These are phyloP conservation scores for Chrysanthemum makinoi DNA, from an alignment of 129 eudicot genomes.

Conservation along the genomic window DNA sequence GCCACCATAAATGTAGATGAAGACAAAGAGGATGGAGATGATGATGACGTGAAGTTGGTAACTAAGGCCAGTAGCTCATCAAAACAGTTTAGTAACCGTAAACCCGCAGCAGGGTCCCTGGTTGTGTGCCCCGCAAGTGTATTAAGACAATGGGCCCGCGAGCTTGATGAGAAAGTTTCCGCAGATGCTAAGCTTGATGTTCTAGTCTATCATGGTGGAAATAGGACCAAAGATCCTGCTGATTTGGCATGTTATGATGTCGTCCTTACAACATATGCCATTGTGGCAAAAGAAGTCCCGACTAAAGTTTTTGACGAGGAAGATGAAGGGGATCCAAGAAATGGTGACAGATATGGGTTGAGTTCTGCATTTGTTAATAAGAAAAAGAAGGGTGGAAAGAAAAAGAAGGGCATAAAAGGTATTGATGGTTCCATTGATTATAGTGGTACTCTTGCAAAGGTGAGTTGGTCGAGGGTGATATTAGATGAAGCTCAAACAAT, in stretches of 20 bases:
- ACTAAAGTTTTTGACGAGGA: constrained; percentile 66
- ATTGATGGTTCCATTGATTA: constrained; percentile 56
- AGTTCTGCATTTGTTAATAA: constrained; percentile 49
- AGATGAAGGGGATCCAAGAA: constrained; percentile 64
- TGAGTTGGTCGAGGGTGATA: constrained; percentile 79
- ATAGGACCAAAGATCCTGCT: constrained; percentile 70
- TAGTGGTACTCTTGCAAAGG: constrained; percentile 83
- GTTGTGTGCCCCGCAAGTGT: constrained; percentile 99
- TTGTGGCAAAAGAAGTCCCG: constrained; percentile 89
- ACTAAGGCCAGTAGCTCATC: constrained; percentile 50
- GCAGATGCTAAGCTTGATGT: constrained; percentile 58
- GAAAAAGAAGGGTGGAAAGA: constrained; percentile 54
- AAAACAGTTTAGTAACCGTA: constrained; percentile 37
- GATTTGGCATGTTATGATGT: constrained; percentile 76
- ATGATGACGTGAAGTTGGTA: constrained; percentile 45
- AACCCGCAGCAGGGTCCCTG: constrained; percentile 85
- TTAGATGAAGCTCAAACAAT: constrained; percentile 98
- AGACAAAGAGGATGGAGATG: constrained; percentile 41
- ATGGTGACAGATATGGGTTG: constrained; percentile 58
- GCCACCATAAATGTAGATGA: constrained; percentile 35
- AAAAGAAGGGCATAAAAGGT: constrained; percentile 66
- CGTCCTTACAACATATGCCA: constrained; percentile 86
- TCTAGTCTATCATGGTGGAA: constrained; percentile 87
- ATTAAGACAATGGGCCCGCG: constrained; percentile 89
- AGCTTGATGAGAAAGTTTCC: constrained; percentile 83